Percentiles rank a stretch among this genome's conserved stretches.
Evolutionary conservation across 2,329 filamentous ascomycete genomes (phyloP).

Genomic region (Colletotrichum sp.): DNA sequence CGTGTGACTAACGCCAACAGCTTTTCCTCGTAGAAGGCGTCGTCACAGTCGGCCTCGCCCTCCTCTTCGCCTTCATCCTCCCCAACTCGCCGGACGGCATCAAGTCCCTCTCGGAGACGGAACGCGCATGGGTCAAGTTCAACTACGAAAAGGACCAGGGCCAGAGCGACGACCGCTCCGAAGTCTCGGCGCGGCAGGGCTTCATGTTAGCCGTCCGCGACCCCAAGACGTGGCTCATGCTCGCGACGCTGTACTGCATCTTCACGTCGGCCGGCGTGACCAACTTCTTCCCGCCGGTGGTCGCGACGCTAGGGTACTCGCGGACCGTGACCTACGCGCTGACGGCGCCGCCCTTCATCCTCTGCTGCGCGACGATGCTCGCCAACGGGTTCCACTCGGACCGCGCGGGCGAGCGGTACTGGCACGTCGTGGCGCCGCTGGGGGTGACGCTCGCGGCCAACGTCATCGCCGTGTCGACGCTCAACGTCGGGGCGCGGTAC

Average conservation of each 20-base stretch:
- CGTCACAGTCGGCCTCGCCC: constrained; percentile 5
- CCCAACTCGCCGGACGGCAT: constrained; percentile 12
- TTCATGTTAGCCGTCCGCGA: neutral
- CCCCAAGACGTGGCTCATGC: neutral
- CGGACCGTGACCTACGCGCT: neutral
- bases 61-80: constrained; percentile 4
- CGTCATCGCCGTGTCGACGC: neutral
- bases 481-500: neutral
- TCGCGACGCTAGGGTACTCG: neutral
- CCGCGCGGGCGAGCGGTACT: neutral
- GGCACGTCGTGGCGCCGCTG: neutral
- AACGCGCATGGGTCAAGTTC: constrained; percentile 9
- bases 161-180: neutral
- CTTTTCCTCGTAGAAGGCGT: constrained; percentile 13
- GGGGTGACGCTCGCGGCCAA: neutral
- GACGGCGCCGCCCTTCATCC: neutral
- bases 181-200: constrained; percentile 12
- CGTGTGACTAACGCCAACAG: neutral
- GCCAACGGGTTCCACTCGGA: neutral
- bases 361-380: neutral
- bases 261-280: neutral
- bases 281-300: neutral
- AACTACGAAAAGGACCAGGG: constrained; percentile 12
- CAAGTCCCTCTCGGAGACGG: neutral
- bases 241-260: neutral